phyloP scores from a whole-genome alignment of 306 rosid species.

The Malus fusca region DNA sequence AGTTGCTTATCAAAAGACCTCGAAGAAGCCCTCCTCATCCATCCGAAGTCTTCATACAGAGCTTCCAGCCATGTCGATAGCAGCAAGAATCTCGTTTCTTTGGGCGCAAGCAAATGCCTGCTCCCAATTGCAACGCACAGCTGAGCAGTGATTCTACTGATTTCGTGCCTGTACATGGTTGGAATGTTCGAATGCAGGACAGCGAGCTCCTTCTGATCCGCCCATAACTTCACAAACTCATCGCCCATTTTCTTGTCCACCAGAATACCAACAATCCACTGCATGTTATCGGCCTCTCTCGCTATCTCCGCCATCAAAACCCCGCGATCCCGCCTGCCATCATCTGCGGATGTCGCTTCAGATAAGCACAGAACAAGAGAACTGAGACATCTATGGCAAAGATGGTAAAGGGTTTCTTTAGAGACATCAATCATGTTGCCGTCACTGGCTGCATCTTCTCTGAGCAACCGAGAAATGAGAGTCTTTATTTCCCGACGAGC shows the following conservation, averaged over 20 bases:
- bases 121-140: constrained; percentile 76
- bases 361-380: constrained; percentile 64
- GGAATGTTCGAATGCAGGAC: constrained; percentile 69
- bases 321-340: constrained; percentile 40
- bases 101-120: constrained; percentile 66
- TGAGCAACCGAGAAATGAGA: constrained; percentile 57
- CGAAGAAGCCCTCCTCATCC: constrained; percentile 79
- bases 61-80: constrained; percentile 87
- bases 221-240: constrained; percentile 82
- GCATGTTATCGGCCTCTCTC: constrained; percentile 83
- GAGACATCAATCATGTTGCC: constrained; percentile 54
- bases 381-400: constrained; percentile 59
- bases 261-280: constrained; percentile 78
- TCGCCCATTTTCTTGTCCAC: constrained; percentile 60
- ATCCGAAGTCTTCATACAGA: constrained; percentile 79
- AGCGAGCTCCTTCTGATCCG: constrained; percentile 83
- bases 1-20: constrained; percentile 57
- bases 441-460: constrained; percentile 43
- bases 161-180: constrained; percentile 62
- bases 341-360: constrained; percentile 38
- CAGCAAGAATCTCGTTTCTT: constrained; percentile 57
- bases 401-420: constrained; percentile 65
- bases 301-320: constrained; percentile 64
- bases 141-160: constrained; percentile 75
- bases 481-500: constrained; percentile 80